Base-by-base conservation (phyloP, 2,329 filamentous ascomycete species). In the Venturia pyrina region DNA sequence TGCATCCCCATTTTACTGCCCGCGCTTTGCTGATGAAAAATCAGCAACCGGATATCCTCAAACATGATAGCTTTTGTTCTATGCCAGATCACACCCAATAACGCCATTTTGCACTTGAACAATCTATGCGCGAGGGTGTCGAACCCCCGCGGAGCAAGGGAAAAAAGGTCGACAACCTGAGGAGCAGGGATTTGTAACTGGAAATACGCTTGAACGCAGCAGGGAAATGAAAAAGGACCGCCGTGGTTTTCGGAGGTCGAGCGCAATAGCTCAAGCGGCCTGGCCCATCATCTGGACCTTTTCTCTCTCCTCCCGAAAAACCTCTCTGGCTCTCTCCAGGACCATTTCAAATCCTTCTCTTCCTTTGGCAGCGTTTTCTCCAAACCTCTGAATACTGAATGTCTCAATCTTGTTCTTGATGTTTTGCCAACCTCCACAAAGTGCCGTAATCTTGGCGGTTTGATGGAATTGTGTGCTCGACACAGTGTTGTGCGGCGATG, bases 401-500 rank as follows among this genome's bases (percentile, higher is more conserved):
- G 98, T 92, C 80, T 99, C 95, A 72, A 99, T 96, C 75, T 88
- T 91, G 79, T 95, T 96, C 82, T 91, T 95, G 75, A 98, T 92
- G 75, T 92, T 91, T 79, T 97, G 91, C 93, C 95, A 99, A 68
- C 95, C 95, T 70, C 95, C 93, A 76, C 92, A 96, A 11, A 98
- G 81, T 0, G 95, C 95, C 1, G 93, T 96, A 74, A 99, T 93
- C 78, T 93, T 87, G 48, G 95, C 95, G 68, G 91, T 88, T 80
- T 99, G 95, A 61, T 87, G 83, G 74, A 99, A 98, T 69, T 89
- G 84, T 2, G 95, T 99, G 75, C 80, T 83, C 46, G 78, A 84
- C 37, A 75, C 69, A 5, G 82, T 82, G 5, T 75, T 76, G 2
- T 74, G 71, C 4, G 74, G 81, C 69, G 69, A 78, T 0, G 91